phyloP scores from a whole-genome alignment of 495 filamentous ascomycete species.

The Rhypophila decipiens region DNA sequence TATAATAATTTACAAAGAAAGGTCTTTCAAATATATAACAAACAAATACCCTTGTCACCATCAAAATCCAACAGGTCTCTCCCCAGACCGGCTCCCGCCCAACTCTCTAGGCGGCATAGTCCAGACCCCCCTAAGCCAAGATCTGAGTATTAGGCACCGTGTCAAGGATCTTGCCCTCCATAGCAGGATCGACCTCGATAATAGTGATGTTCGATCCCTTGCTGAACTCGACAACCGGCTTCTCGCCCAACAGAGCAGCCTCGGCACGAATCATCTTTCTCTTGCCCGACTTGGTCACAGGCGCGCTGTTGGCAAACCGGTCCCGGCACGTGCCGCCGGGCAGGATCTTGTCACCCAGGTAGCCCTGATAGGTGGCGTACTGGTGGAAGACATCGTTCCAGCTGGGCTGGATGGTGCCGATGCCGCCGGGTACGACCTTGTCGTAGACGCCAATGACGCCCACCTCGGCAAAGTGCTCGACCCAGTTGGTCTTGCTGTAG shows the following conservation, averaged over 20 bases:
- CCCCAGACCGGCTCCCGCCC: too few species aligned
- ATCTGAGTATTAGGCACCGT: too few species aligned
- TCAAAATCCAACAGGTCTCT: too few species aligned
- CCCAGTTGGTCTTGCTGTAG: slow-evolving; percentile 18
- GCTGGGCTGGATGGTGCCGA: slow-evolving; percentile 14
- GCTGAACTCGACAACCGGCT: slow-evolving; percentile 6
- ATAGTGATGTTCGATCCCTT: slow-evolving; percentile 4
- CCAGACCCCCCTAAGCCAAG: too few species aligned
- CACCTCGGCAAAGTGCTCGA: slow-evolving; percentile 28
- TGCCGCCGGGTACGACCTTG: slow-evolving; percentile 23
- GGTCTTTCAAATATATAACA: too few species aligned
- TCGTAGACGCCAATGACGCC: slow-evolving; percentile 23
- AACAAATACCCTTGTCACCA: too few species aligned
- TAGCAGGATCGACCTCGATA: slow-evolving; percentile 4
- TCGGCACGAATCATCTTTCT: slow-evolving; percentile 6
- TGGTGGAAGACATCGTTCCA: slow-evolving; percentile 21
- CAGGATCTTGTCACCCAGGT: slow-evolving; percentile 6
- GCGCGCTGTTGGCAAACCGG: slow-evolving; percentile 3
- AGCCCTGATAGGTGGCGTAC: slow-evolving; percentile 12
- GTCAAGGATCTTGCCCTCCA: too few species aligned
- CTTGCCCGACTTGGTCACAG: slow-evolving; percentile 3
- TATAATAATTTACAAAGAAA: too few species aligned
- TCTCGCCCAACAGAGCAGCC: background rate
- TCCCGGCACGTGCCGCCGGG: slow-evolving; percentile 8
- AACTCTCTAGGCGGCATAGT: too few species aligned